Evolutionary conservation across 2,329 filamentous ascomycete genomes (phyloP), one percentile per base, ranked within the genome.

Genomic region (Trichoderma endophyticum): DNA sequence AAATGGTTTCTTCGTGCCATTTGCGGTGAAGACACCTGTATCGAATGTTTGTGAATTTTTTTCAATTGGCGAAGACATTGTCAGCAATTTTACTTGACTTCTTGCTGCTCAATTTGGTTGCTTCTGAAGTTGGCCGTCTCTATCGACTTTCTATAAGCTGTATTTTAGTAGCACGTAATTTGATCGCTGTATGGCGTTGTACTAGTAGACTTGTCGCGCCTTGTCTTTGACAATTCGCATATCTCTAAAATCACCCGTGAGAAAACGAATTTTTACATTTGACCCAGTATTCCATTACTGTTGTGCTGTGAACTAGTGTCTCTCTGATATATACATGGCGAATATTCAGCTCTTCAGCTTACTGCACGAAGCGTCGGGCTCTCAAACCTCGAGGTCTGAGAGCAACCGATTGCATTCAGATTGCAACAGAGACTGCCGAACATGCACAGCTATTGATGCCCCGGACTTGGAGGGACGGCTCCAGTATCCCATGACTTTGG

Each of bases 381-480:
- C 2, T 24, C 48, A 54, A 54, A 3, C n/a, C 28, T 21, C 9
- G 2, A 39, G 0, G 1, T 18, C 5, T 34, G 21, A 4, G 11
- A 5, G 15, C 21, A 8, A n/a, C 9, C 14, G 9, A 21, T n/a
- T 26, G n/a, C 3, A 6, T 67, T 56, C 15, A 21, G 15, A 9
- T 30, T 2, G 4, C 15, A 34, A 32, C 0, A 1, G n/a, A 14
- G 24, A 14, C 3, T 21, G 9, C 9, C 6, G 6, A 15, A 9
- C 39, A 32, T 21, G 12, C 24, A 1, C 14, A 34, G 1, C 12
- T 61, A 61, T 7, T 69, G 66, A 24, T 69, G 70, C 1, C 83
- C 84, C 1, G 84, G 84, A 66, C 85, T 87, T 4, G 85, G 86
- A 9, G 86, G 86, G 24, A 85, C 80, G n/a, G 82, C 81, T 0